Evolutionary conservation across 2,329 filamentous ascomycete species (phyloP), one percentile per base, ranked within the genome.

Genomic region (Calonectria fujianensis): DNA sequence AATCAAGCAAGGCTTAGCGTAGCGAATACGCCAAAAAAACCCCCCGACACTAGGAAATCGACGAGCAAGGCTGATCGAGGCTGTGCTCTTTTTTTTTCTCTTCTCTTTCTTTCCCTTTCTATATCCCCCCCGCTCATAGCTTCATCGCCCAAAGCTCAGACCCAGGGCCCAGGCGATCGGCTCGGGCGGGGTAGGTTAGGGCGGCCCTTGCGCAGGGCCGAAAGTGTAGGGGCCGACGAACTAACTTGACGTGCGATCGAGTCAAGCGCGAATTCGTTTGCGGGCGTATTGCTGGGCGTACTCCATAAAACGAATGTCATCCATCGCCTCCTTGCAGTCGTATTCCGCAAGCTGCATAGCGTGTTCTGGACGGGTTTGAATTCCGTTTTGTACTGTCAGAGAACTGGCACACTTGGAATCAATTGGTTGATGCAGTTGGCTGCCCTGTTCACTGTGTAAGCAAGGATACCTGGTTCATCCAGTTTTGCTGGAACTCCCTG

Each of bases 141-240:
- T 54, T 54, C 27, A 31, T 31, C 29, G 14, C 29, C 16, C 29
- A 13, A 48, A 48, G 45, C 45, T 48, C 45, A 48, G 45, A 48
- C 45, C 45, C 16, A 4, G 24, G 57, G 35, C 8, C 35, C 57
- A 41, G 57, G 57, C 35, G 57, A 63, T 63, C 57, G 35, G 35
- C 35, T 63, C 57, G 13, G 27, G 57, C 57, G 57, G 57, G 57
- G 57, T 37, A 24, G 20, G 11, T 27, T 61, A 39, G 57, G 57
- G 57, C n/a, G n/a, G 32, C 54, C 51, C 35, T 35, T 59, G 31
- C 31, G 54, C 32, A 37, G 35, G 35, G 37, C 13, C 45, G 7
- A 3, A 18, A 61, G 32, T 31, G 31, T 61, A 14, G n/a, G 57
- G 57, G 57, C n/a, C n/a, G 24, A n/a, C n/a, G 9, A 24, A 10